Evolutionary conservation across 2,329 filamentous ascomycete species (phyloP).

Genomic region (Arthrobotrys sphaeroides): DNA sequence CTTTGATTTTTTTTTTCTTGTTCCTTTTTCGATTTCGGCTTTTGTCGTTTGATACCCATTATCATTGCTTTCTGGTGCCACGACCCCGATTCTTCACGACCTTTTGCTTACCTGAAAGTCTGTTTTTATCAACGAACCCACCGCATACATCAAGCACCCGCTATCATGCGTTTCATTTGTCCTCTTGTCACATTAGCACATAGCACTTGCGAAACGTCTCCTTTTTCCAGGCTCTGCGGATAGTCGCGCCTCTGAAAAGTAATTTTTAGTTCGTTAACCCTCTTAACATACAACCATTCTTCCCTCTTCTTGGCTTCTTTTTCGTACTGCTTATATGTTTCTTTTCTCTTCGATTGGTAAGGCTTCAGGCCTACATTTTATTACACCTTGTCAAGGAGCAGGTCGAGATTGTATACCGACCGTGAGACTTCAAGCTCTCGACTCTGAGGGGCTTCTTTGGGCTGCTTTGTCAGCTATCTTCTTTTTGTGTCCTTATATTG

Average conservation of each 20-base stretch:
- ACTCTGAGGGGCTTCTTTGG: not conserved
- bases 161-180: conserved; percentile 9
- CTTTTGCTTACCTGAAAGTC: conserved; percentile 28
- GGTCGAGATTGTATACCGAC: not conserved
- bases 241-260: conserved; percentile 1
- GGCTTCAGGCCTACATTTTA: not conserved
- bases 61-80: conserved; percentile 53
- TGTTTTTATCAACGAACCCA: conserved; percentile 53
- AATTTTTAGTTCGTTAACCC: conserved; percentile 10
- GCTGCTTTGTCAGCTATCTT: not conserved
- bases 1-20: conserved; percentile 42
- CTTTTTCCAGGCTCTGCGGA: not conserved
- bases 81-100: conserved; percentile 51
- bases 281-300: not conserved
- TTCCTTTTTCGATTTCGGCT: conserved; percentile 37
- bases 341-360: not conserved
- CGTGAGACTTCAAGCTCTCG: not conserved
- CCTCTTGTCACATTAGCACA: conserved; percentile 13
- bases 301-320: not conserved
- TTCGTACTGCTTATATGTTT: not conserved
- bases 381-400: not conserved
- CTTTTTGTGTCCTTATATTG: conserved; percentile 1
- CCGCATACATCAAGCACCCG: conserved; percentile 15
- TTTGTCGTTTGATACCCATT: conserved; percentile 52
- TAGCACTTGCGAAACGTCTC: conserved; percentile 3